Conservation (phyloP, 164 flowering plant genomes). For the Protea cynaroides region DNA sequence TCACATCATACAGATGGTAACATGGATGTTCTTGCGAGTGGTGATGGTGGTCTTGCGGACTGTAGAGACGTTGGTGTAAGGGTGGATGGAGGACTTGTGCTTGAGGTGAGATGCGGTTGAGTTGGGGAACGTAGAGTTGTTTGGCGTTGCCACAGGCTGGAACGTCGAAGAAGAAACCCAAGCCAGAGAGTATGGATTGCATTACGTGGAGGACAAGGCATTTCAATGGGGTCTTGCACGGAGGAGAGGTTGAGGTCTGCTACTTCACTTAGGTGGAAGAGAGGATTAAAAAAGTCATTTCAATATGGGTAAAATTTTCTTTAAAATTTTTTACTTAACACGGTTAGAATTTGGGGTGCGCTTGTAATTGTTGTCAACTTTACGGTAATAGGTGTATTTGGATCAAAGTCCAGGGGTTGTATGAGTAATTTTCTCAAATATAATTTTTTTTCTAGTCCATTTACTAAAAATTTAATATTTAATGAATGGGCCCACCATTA, state of each 20-base stretch:
- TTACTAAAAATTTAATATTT: no score
- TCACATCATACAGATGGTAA: slow-evolving; percentile 10
- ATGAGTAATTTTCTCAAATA: no score
- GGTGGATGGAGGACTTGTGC: slow-evolving; percentile 65
- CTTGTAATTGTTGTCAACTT: no score
- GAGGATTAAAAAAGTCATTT: no score
- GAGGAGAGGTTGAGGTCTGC: slow-evolving; percentile 67
- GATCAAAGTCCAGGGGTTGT: no score
- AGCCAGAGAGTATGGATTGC: slow-evolving; percentile 64
- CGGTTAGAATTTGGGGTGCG: no score
- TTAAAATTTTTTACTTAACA: no score
- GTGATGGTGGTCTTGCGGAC: slow-evolving; percentile 88
- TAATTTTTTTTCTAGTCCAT: no score
- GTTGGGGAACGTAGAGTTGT: slow-evolving; percentile 94
- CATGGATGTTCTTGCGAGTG: slow-evolving; percentile 70
- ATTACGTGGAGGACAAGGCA: slow-evolving; percentile 37
- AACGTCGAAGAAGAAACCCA: slow-evolving; percentile 72
- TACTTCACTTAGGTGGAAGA: slow-evolving; percentile 73
- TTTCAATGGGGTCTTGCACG: slow-evolving; percentile 63
- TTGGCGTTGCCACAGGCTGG: slow-evolving; percentile 82
- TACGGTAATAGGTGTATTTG: no score
- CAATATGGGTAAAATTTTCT: no score
- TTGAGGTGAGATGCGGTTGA: slow-evolving; percentile 89
- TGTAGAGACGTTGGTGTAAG: slow-evolving; percentile 57
- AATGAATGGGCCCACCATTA: no score